Conservation (phyloP, 768 basidiomycete species). For the Crassisporium funariophilum region DNA sequence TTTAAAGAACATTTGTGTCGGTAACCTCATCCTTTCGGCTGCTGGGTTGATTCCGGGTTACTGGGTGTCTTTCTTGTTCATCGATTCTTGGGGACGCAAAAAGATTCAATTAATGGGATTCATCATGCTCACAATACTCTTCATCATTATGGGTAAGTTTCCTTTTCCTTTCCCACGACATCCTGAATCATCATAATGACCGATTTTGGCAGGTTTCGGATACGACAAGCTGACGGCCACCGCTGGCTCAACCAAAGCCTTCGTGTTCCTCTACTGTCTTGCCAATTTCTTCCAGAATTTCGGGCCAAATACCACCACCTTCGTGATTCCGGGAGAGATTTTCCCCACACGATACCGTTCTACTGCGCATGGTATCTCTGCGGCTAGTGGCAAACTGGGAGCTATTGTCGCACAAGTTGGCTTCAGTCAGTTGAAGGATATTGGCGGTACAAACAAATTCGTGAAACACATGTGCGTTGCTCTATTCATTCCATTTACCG, state of each 20-base stretch:
- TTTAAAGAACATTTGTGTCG: slow-evolving; percentile 66
- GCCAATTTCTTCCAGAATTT: slow-evolving; percentile 92
- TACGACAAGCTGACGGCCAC: slow-evolving; percentile 59
- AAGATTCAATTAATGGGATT: slow-evolving; percentile 84
- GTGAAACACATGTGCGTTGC: slow-evolving; percentile 67
- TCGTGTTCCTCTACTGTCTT: slow-evolving; percentile 85
- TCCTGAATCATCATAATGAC: not conserved
- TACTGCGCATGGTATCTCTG: slow-evolving; percentile 82
- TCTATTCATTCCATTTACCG: slow-evolving; percentile 1
- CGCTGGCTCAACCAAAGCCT: slow-evolving; percentile 47
- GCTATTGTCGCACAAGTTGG: slow-evolving; percentile 82
- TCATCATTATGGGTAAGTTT: slow-evolving; percentile 66
- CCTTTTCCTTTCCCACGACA: too few species aligned
- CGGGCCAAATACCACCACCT: slow-evolving; percentile 80
- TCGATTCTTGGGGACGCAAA: slow-evolving; percentile 82
- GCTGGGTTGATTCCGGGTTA: slow-evolving; percentile 87
- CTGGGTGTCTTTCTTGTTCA: slow-evolving; percentile 62
- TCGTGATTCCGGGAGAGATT: slow-evolving; percentile 77
- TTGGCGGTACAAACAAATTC: slow-evolving; percentile 63
- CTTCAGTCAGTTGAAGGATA: slow-evolving; percentile 68
- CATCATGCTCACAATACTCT: slow-evolving; percentile 61
- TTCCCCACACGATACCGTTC: slow-evolving; percentile 91
- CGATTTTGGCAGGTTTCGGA: slow-evolving; percentile 55
- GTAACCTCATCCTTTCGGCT: slow-evolving; percentile 74
- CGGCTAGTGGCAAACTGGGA: slow-evolving; percentile 81